Percentiles rank a stretch among this genome's conserved stretches.
These are phyloP conservation scores for Pyrenochaeta sp. DNA, from an alignment of 2,329 filamentous ascomycete species.

Conservation along the genomic window DNA sequence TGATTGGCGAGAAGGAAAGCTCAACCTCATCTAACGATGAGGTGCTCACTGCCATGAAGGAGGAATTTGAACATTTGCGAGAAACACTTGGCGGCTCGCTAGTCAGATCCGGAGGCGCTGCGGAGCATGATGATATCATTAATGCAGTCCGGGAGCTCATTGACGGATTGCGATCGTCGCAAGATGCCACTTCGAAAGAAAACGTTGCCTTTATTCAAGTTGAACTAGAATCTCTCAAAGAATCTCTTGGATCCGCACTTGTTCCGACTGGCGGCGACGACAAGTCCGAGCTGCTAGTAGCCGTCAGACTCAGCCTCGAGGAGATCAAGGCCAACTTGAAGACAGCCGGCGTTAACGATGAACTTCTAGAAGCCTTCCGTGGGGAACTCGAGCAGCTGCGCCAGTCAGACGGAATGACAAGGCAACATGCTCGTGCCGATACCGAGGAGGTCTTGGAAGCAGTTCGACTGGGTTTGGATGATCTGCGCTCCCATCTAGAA, in stretches of 20 bases:
- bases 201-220: constrained; percentile 53
- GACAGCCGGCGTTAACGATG: constrained; percentile 52
- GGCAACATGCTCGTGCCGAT: constrained; percentile 52
- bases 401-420: constrained; percentile 51
- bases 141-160: constrained; percentile 66
- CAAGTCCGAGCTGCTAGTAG: constrained; percentile 54
- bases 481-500: constrained; percentile 58
- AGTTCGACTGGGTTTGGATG: constrained; percentile 59
- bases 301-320: constrained; percentile 48
- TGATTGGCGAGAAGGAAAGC: constrained; percentile 47
- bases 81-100: constrained; percentile 64
- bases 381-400: constrained; percentile 61
- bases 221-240: constrained; percentile 55
- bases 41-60: constrained; percentile 60
- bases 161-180: constrained; percentile 53
- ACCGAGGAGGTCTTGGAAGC: constrained; percentile 61
- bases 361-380: constrained; percentile 62
- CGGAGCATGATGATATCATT: constrained; percentile 73
- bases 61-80: constrained; percentile 69
- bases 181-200: constrained; percentile 53
- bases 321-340: constrained; percentile 45
- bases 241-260: constrained; percentile 53
- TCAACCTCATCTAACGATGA: constrained; percentile 52
- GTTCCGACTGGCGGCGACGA: constrained; percentile 48
- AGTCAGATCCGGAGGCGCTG: constrained; percentile 54